Conservation (phyloP, 1,284 basidiomycete species). For the Microbotryum saponariae region DNA sequence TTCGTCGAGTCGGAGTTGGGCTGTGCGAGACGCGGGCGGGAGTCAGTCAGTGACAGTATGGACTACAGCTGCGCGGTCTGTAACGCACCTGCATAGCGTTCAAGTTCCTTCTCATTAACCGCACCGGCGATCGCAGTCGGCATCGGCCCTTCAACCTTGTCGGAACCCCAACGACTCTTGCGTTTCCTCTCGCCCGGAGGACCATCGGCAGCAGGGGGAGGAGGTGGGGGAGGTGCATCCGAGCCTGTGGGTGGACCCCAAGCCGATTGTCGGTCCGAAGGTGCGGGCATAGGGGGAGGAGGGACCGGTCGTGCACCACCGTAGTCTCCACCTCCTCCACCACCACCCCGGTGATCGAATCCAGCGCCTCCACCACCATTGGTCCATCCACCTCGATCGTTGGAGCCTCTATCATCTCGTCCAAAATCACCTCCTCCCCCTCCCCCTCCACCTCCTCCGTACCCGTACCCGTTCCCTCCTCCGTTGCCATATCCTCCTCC, state of each 20-base stretch:
- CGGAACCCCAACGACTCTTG: slow-evolving; percentile 89
- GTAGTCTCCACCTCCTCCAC: slow-evolving; percentile 13
- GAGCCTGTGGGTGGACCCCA: slow-evolving; percentile 2
- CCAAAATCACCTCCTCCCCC: slow-evolving; percentile 23
- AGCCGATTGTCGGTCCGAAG: neutral
- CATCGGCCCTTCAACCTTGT: slow-evolving; percentile 66
- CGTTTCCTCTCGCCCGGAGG: slow-evolving; percentile 58
- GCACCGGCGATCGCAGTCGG: slow-evolving; percentile 87
- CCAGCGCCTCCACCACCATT: slow-evolving; percentile 1
- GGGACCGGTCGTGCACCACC: slow-evolving; percentile 16
- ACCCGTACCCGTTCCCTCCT: slow-evolving; percentile 24
- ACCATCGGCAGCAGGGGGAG: slow-evolving; percentile 3
- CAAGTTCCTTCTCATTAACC: slow-evolving; percentile 83
- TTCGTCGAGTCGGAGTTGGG: slow-evolving; percentile 89
- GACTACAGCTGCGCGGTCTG: neutral
- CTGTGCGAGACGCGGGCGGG: slow-evolving; percentile 47
- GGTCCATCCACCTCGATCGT: slow-evolving; percentile 1
- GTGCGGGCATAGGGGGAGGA: slow-evolving; percentile 16
- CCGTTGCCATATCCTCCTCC: slow-evolving; percentile 25
- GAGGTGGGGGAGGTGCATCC: slow-evolving; percentile 7
- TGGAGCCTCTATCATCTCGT: slow-evolving; percentile 11
- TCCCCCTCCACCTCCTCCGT: slow-evolving; percentile 11
- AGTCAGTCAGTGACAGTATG: neutral
- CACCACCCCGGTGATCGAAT: slow-evolving; percentile 3
- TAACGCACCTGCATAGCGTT: slow-evolving; percentile 57